Conservation (phyloP, 1,284 basidiomycete genomes). For the Marasmius oreades region DNA sequence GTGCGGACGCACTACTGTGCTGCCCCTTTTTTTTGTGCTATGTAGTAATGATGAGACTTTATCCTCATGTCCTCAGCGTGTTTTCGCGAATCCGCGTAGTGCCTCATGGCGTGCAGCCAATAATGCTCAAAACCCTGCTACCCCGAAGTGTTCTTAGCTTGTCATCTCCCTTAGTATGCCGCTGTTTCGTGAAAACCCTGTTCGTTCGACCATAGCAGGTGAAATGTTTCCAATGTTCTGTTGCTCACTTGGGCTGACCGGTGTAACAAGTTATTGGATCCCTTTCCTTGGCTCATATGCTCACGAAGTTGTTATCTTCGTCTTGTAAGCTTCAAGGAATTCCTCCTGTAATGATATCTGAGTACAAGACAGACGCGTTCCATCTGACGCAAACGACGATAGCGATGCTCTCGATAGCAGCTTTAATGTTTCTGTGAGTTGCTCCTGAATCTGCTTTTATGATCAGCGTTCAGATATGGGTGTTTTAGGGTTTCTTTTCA, state of each 20-base stretch:
- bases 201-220: constrained; percentile 36
- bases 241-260: constrained; percentile 1
- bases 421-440: constrained; percentile 61
- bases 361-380: constrained; percentile 48
- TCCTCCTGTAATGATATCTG: not conserved
- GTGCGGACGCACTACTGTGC: not conserved
- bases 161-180: constrained; percentile 25
- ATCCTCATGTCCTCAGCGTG: not conserved
- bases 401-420: constrained; percentile 59
- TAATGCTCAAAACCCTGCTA: not conserved
- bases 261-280: constrained; percentile 28
- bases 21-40: not conserved
- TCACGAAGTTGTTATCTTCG: constrained; percentile 38
- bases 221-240: constrained; percentile 10
- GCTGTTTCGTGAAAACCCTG: constrained; percentile 35
- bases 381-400: constrained; percentile 72
- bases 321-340: constrained; percentile 33
- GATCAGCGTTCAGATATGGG: constrained; percentile 12
- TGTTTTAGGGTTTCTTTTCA: constrained; percentile 56
- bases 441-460: constrained; percentile 1
- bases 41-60: not conserved
- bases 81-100: not conserved
- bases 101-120: not conserved
- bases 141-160: not conserved
- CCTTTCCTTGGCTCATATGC: constrained; percentile 32